Conservation (phyloP, 768 basidiomycete genomes). For the Trametes elegans region DNA sequence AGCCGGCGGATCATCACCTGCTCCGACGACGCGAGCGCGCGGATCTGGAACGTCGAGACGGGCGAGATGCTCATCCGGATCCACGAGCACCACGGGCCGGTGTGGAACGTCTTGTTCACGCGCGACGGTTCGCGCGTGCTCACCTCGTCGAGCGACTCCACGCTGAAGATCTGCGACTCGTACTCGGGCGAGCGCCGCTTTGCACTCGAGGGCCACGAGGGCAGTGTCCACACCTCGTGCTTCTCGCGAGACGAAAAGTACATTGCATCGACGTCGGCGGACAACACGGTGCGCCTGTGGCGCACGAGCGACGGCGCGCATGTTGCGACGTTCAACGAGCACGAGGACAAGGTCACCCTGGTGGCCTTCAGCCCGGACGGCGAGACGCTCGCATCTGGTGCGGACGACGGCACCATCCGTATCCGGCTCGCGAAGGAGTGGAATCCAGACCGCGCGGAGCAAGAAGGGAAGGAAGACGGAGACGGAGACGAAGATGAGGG, state of each 20-base stretch:
- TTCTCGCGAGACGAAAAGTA: slow-evolving; percentile 30
- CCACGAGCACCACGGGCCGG: background rate
- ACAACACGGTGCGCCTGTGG: slow-evolving; percentile 32
- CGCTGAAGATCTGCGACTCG: slow-evolving; percentile 16
- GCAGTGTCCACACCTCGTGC: slow-evolving; percentile 17
- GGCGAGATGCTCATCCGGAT: slow-evolving; percentile 8
- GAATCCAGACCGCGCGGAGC: background rate
- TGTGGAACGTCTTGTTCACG: slow-evolving; percentile 15
- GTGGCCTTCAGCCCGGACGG: slow-evolving; percentile 31
- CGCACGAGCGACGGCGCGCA: background rate
- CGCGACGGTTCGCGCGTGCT: slow-evolving; percentile 11
- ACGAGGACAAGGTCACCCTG: slow-evolving; percentile 20
- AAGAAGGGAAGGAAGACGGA: background rate
- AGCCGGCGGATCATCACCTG: slow-evolving; percentile 9
- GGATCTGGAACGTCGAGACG: slow-evolving; percentile 13
- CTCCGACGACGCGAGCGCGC: slow-evolving; percentile 13
- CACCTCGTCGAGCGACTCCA: slow-evolving; percentile 13
- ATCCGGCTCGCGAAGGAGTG: slow-evolving; percentile 7
- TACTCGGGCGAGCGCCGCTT: background rate
- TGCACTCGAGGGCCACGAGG: background rate
- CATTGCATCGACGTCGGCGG: slow-evolving; percentile 31
- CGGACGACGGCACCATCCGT: slow-evolving; percentile 21
- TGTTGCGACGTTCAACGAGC: slow-evolving; percentile 17
- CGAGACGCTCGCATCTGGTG: slow-evolving; percentile 19
- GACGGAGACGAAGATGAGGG: too few relatives aligned